These are phyloP conservation scores for Eleusine indica DNA, from an alignment of 176 grass and related monocot species.

Conservation along the genomic window DNA sequence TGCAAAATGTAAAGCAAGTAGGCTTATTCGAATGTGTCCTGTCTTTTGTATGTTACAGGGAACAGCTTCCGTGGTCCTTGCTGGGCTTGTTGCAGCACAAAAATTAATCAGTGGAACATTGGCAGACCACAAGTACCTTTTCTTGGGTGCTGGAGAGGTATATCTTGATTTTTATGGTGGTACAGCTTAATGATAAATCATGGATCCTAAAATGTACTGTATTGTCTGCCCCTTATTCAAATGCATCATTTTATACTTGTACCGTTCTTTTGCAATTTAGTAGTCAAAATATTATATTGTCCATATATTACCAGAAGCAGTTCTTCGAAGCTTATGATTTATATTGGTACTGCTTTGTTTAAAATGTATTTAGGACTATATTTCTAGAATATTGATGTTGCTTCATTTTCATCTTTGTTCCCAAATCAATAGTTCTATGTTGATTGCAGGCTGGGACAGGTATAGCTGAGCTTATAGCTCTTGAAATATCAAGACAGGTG, in stretches of 20 bases:
- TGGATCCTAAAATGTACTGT: background rate
- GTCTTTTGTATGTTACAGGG: conserved; percentile 58
- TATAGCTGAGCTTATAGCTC: conserved; percentile 95
- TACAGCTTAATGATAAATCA: background rate
- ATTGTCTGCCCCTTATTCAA: background rate
- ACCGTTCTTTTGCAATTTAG: conserved; percentile 20
- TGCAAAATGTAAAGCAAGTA: conserved; percentile 19
- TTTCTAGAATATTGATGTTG: background rate
- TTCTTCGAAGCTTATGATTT: background rate
- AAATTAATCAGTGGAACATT: conserved; percentile 79
- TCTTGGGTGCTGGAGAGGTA: conserved; percentile 99
- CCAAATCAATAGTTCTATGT: conserved; percentile 23
- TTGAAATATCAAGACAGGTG: conserved; percentile 98
- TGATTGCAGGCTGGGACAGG: conserved; percentile 84
- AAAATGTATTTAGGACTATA: conserved; percentile 10
- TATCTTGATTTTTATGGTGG: background rate
- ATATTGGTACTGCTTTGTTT: background rate
- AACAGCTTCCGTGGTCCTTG: conserved; percentile 91
- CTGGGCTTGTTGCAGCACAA: conserved; percentile 81
- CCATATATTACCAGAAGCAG: conserved; percentile 3
- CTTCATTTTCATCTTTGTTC: conserved; percentile 8
- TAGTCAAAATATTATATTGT: conserved; percentile 8
- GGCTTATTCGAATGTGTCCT: conserved; percentile 8
- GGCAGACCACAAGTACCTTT: conserved; percentile 84
- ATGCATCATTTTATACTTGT: background rate